phyloP scores from a whole-genome alignment of 1,284 basidiomycete genomes.

The Pascua guehoae region DNA sequence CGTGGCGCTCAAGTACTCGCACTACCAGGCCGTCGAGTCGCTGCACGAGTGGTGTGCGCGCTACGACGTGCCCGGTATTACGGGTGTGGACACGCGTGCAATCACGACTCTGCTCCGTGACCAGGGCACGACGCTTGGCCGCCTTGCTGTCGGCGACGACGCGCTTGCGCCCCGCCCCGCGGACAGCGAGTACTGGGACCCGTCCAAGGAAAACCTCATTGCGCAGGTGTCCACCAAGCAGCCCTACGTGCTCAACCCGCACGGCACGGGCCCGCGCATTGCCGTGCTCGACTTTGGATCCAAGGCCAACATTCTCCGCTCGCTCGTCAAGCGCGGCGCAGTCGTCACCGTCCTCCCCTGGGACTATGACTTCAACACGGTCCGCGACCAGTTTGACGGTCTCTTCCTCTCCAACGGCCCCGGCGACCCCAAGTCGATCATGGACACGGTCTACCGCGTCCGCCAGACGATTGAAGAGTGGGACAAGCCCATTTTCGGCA shows the following conservation, averaged over 20 bases:
- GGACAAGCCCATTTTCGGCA: slow-evolving; percentile 92
- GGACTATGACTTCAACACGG: slow-evolving; percentile 91
- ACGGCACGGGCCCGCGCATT: slow-evolving; percentile 75
- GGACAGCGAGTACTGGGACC: slow-evolving; percentile 81
- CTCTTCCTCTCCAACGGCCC: slow-evolving; percentile 96
- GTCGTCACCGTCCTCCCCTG: slow-evolving; percentile 94
- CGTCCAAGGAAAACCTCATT: slow-evolving; percentile 85
- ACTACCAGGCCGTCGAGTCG: slow-evolving; percentile 90
- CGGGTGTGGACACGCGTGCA: slow-evolving; percentile 95
- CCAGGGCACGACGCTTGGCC: slow-evolving; percentile 94
- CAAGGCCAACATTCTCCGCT: slow-evolving; percentile 95
- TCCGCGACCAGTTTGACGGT: slow-evolving; percentile 88
- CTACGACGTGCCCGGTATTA: slow-evolving; percentile 85
- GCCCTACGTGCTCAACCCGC: slow-evolving; percentile 81
- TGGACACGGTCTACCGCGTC: slow-evolving; percentile 76
- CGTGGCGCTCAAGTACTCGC: slow-evolving; percentile 90
- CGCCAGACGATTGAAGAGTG: slow-evolving; percentile 79
- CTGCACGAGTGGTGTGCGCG: slow-evolving; percentile 91
- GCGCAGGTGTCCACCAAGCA: slow-evolving; percentile 83
- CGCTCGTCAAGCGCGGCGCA: slow-evolving; percentile 83
- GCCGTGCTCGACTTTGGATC: slow-evolving; percentile 96
- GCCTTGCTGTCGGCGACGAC: slow-evolving; percentile 79
- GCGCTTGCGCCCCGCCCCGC: slow-evolving; percentile 60
- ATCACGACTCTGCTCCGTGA: slow-evolving; percentile 91
- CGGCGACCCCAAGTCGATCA: slow-evolving; percentile 86